Evolutionary conservation across 139 green algal genomes (phyloP).

Genomic region (Micractinium sp.): DNA sequence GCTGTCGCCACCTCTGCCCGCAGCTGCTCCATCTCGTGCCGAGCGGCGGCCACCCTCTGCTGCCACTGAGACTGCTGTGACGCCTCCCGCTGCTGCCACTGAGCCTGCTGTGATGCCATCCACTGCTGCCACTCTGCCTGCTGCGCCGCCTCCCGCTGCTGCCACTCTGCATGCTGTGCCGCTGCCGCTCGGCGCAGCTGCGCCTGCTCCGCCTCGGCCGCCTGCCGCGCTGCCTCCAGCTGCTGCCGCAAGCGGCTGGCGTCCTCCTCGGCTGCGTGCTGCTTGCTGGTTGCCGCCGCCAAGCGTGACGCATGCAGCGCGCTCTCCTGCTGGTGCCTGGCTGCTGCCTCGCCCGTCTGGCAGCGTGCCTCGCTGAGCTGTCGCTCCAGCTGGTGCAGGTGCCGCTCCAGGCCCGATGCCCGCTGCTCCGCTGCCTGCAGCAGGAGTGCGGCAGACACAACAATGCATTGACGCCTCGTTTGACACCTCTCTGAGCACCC

Average conservation of each 20-base stretch:
- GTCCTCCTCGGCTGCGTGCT: neutral
- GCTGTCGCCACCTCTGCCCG: neutral
- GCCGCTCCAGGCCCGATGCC: neutral
- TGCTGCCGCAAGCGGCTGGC: neutral
- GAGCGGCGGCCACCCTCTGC: neutral
- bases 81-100: neutral
- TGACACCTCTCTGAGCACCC: neutral
- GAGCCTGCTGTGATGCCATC: neutral
- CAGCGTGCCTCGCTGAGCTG: neutral
- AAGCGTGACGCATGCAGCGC: neutral
- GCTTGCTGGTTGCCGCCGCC: neutral
- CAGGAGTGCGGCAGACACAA: neutral
- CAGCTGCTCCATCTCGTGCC: slow-evolving; percentile 29
- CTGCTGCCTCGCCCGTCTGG: slow-evolving; percentile 11
- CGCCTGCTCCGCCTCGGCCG: neutral
- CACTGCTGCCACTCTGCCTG: slow-evolving; percentile 23
- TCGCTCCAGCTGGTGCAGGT: neutral
- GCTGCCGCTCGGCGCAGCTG: neutral
- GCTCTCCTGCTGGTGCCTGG: neutral
- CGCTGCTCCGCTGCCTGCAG: slow-evolving; percentile 18
- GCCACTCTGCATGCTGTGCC: neutral
- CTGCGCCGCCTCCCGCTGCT: neutral
- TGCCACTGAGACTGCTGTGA: neutral
- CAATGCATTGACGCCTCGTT: too few relatives aligned
- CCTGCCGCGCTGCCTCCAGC: neutral